Conservation (phyloP, 2,329 filamentous ascomycete species). For the Aspergillus pseudoviridinutans region DNA sequence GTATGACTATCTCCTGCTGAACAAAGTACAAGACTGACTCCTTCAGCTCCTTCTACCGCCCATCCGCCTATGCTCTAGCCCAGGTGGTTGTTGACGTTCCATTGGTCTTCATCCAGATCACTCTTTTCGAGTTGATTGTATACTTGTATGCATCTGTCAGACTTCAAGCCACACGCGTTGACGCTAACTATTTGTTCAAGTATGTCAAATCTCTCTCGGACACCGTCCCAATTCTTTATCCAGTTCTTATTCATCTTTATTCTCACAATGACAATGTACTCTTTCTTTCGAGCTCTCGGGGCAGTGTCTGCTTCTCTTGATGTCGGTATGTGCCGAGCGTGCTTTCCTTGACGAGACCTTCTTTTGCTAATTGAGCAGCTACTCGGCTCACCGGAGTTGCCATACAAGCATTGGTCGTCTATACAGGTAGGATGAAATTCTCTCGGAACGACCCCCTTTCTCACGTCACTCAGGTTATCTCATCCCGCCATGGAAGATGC, state of each 20-base stretch:
- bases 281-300: constrained; percentile 50
- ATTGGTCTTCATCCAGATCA: constrained; percentile 54
- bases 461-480: constrained; percentile 49
- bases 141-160: constrained; percentile 47
- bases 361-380: constrained; percentile 23
- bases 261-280: constrained; percentile 53
- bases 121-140: constrained; percentile 57
- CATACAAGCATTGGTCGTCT: constrained; percentile 54
- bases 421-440: constrained; percentile 40
- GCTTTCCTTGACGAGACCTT: neutral
- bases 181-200: constrained; percentile 18
- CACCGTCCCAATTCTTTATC: constrained; percentile 61
- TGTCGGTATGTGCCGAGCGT: constrained; percentile 31
- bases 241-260: constrained; percentile 53
- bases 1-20: constrained; percentile 20
- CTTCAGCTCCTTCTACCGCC: constrained; percentile 58
- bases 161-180: neutral
- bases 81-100: constrained; percentile 57
- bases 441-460: neutral
- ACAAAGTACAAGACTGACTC: constrained; percentile 6
- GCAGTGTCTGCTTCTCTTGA: constrained; percentile 49
- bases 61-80: constrained; percentile 56
- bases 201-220: constrained; percentile 54
- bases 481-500: constrained; percentile 59
- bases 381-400: constrained; percentile 48